These are phyloP conservation scores for Kitagawia praeruptora DNA, from an alignment of 129 eudicot species.

Conservation along the genomic window DNA sequence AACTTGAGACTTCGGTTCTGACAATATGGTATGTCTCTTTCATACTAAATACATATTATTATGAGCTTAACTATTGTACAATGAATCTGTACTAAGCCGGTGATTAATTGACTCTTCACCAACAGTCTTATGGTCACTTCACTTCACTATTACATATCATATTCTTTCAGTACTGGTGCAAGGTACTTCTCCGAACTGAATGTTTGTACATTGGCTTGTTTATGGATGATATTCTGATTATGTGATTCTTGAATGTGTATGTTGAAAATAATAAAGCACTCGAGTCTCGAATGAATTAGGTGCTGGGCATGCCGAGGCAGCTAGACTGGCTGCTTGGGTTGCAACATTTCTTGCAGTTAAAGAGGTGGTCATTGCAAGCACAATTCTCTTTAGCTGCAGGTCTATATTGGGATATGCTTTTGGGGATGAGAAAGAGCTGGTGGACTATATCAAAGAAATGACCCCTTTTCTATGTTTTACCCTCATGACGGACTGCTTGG, in stretches of 20 bases:
- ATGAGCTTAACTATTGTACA: background rate
- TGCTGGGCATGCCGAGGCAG: conserved; percentile 33
- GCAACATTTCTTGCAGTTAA: conserved; percentile 21
- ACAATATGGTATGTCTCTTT: conserved; percentile 41
- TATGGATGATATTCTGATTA: background rate
- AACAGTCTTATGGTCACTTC: conserved; percentile 21
- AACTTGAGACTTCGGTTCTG: conserved; percentile 53
- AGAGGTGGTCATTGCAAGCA: conserved; percentile 23
- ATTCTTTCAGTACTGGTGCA: conserved; percentile 34
- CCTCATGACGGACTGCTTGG: conserved; percentile 20
- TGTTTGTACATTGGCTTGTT: background rate
- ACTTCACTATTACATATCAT: conserved; percentile 32
- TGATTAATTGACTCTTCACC: background rate
- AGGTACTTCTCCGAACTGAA: conserved; percentile 14
- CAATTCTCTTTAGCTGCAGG: background rate
- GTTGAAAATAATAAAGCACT: conserved; percentile 22
- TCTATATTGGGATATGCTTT: conserved; percentile 27
- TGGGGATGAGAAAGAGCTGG: conserved; percentile 27
- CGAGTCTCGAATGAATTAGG: conserved; percentile 41
- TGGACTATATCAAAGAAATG: conserved; percentile 26
- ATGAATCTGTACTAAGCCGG: background rate
- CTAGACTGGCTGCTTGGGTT: conserved; percentile 23
- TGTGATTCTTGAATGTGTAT: background rate
- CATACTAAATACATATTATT: background rate
- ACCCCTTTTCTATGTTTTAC: conserved; percentile 30